phyloP scores from a whole-genome alignment of 805 yeast genomes.

The Kurtzmaniella fragi region DNA sequence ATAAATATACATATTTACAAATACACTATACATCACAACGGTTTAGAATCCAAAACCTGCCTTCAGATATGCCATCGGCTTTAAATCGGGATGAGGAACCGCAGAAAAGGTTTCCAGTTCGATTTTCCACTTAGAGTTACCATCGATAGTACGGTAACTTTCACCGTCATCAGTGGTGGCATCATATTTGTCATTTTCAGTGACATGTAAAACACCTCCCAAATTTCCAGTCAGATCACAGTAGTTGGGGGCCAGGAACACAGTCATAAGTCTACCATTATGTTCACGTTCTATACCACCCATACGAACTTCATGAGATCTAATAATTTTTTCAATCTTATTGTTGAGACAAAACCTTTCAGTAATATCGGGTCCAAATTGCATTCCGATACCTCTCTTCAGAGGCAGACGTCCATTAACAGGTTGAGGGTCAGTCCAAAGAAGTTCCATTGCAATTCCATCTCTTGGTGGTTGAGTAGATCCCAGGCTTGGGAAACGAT shows the following conservation, averaged over 20 bases:
- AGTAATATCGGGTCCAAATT: slow-evolving; percentile 96
- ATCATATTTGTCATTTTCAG: slow-evolving; percentile 39
- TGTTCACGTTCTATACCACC: slow-evolving; percentile 88
- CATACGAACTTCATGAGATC: slow-evolving; percentile 95
- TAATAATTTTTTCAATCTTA: slow-evolving; percentile 68
- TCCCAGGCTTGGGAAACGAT: slow-evolving; percentile 53
- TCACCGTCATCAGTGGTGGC: slow-evolving; percentile 42
- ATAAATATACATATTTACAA: too few species aligned
- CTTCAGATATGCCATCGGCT: slow-evolving; percentile 85
- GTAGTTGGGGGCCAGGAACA: slow-evolving; percentile 97
- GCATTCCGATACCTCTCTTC: slow-evolving; percentile 92
- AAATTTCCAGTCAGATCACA: slow-evolving; percentile 89
- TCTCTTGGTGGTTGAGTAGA: slow-evolving; percentile 79
- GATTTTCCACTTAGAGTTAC: slow-evolving; percentile 43
- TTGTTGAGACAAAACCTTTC: slow-evolving; percentile 68
- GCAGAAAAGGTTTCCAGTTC: slow-evolving; percentile 65
- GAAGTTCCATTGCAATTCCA: slow-evolving; percentile 91
- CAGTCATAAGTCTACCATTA: slow-evolving; percentile 79
- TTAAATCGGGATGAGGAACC: slow-evolving; percentile 83
- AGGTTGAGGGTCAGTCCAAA: slow-evolving; percentile 96
- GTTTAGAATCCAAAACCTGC: slow-evolving; percentile 37
- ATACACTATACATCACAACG: neutral
- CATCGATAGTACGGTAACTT: slow-evolving; percentile 34
- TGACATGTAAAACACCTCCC: slow-evolving; percentile 83
- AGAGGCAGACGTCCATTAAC: slow-evolving; percentile 77